Conservation (phyloP, 1,284 basidiomycete genomes). For the Austroboletus niveus region DNA sequence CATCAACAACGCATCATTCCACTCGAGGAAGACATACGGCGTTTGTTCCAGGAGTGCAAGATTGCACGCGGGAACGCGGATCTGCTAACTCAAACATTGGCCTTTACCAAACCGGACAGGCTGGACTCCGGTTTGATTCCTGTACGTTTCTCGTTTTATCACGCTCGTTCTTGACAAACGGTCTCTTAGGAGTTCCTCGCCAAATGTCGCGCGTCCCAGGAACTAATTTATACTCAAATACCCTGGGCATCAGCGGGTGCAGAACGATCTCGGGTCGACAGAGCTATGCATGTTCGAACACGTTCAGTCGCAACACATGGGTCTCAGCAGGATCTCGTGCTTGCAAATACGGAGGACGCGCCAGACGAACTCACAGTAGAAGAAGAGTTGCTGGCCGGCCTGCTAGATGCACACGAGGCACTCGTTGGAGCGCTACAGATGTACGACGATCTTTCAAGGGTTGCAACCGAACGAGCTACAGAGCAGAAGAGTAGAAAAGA, state of each 20-base stretch:
- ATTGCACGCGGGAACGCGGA: constrained; percentile 71
- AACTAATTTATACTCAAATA: constrained; percentile 72
- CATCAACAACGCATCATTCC: constrained; percentile 58
- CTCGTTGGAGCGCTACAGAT: constrained; percentile 47
- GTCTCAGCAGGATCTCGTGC: constrained; percentile 16
- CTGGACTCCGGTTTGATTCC: constrained; percentile 60
- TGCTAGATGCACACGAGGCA: constrained; percentile 65
- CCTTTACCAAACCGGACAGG: constrained; percentile 63
- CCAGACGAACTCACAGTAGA: constrained; percentile 50
- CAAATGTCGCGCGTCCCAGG: constrained; percentile 71
- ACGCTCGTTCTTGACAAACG: not conserved
- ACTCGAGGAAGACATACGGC: constrained; percentile 71
- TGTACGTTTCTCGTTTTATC: constrained; percentile 37
- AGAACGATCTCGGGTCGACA: constrained; percentile 52
- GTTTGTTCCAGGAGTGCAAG: constrained; percentile 76
- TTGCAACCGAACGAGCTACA: constrained; percentile 60
- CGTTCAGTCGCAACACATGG: constrained; percentile 22
- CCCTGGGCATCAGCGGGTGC: constrained; percentile 77
- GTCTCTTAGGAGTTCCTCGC: constrained; percentile 62
- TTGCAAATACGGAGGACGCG: constrained; percentile 32
- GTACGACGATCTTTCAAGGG: constrained; percentile 65
- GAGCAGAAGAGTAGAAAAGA: constrained; percentile 64
- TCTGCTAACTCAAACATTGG: constrained; percentile 63
- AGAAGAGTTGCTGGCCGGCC: constrained; percentile 60
- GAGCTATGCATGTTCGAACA: constrained; percentile 15